These are phyloP conservation scores for Saraca asoca DNA, from an alignment of 331 rosid genomes.

Conservation along the genomic window DNA sequence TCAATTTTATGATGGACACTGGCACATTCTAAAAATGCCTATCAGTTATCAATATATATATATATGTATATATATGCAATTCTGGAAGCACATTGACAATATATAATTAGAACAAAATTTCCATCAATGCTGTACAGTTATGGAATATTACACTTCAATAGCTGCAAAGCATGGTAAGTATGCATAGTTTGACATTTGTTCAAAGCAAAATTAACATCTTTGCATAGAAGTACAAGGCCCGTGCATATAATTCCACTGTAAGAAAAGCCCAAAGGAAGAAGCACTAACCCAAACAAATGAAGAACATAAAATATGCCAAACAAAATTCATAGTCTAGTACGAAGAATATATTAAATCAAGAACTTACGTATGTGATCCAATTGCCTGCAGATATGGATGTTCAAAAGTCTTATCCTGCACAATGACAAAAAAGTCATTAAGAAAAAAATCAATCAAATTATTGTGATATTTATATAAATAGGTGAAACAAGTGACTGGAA, in stretches of 20 bases:
- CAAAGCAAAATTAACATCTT: neutral
- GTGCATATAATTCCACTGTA: neutral
- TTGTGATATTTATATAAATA: neutral
- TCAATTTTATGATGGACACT: neutral
- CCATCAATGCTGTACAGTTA: neutral
- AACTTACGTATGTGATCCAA: conserved; percentile 91
- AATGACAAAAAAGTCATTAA: conserved; percentile 34
- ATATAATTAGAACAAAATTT: neutral
- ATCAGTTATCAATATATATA: too few species aligned
- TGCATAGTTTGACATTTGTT: neutral
- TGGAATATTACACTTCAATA: neutral
- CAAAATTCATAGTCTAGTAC: neutral
- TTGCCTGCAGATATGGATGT: conserved; percentile 85
- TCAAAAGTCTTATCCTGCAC: conserved; percentile 95
- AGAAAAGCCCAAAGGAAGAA: conserved; percentile 1
- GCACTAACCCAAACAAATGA: neutral
- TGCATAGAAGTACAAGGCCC: neutral
- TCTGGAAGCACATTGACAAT: neutral
- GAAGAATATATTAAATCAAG: neutral
- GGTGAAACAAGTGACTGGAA: neutral
- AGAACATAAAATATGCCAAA: neutral
- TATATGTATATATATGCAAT: neutral
- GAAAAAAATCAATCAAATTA: neutral
- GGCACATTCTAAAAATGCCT: too few species aligned
- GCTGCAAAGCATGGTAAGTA: neutral